A percentile compares a stretch with the other conserved stretches of the same genome.
These are phyloP conservation scores for Cinnamomum chago DNA, from an alignment of 164 flowering plant genomes.

Conservation along the genomic window DNA sequence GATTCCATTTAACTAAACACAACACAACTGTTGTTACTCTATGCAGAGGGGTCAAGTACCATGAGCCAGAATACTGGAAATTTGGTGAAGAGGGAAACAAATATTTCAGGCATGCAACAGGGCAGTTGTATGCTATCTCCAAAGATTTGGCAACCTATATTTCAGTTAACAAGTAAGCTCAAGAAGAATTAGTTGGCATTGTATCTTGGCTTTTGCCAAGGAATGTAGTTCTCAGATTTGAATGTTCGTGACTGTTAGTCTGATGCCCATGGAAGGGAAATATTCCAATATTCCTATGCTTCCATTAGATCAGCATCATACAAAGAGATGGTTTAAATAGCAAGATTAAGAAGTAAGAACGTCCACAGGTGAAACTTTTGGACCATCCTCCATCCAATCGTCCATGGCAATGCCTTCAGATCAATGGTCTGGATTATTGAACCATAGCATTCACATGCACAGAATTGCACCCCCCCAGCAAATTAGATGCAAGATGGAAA, in stretches of 20 bases:
- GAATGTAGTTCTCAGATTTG: neutral
- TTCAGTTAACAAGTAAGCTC: slow-evolving; percentile 62
- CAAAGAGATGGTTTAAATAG: no score
- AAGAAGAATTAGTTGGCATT: neutral
- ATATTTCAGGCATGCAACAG: slow-evolving; percentile 94
- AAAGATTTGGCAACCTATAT: slow-evolving; percentile 92
- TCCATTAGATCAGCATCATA: no score
- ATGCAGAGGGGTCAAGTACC: slow-evolving; percentile 79
- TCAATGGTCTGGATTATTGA: neutral
- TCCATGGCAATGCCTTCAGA: neutral
- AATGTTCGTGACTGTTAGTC: neutral
- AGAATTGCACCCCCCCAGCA: neutral
- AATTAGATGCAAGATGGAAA: neutral
- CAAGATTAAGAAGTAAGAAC: no score
- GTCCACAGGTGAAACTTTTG: neutral
- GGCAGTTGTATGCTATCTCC: slow-evolving; percentile 88
- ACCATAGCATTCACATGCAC: neutral
- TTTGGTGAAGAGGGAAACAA: slow-evolving; percentile 97
- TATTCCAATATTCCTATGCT: no score
- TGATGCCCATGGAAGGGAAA: neutral
- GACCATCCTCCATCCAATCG: neutral
- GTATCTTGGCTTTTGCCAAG: neutral
- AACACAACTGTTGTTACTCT: slow-evolving; percentile 1
- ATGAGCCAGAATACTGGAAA: slow-evolving; percentile 98
- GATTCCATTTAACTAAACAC: neutral